Base-by-base conservation (phyloP, 139 green algal genomes). In the Chlamydomonas sphaeroides region DNA sequence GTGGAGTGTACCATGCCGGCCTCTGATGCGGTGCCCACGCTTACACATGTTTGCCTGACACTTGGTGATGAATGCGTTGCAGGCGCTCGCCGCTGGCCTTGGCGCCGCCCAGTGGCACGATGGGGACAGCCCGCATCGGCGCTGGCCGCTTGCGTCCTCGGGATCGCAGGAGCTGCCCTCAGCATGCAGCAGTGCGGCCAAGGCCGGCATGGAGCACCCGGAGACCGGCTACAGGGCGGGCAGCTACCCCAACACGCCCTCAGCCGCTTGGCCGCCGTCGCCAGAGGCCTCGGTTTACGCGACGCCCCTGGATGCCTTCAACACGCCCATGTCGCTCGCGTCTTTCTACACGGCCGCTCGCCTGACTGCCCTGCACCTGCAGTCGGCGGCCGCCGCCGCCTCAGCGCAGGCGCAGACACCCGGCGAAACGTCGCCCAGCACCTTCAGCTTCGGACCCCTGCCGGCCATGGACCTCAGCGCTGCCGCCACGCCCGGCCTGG, bases 171-270 rank as follows among this genome's bases (percentile, higher is more conserved):
- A 23, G 2, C 53, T 25, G 10, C 20, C 25, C 10, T 53, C 66
- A 23, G 39, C 14, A 38, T 11, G 20, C 66, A 72, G 38, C 66
- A 72, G 66, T 26, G 66, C 66, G 3, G 39, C 39, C 4, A 72
- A 53, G 66, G 21, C 66, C 26, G 39, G 18, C 6, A 10, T 25
- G 66, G 20, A 3, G 38, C 66, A n/a, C 15, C 10, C 26, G 35
- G 35, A 28, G 28, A 17, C 39, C 5, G 42, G 53, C n/a, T 30
- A 28, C 28, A 0, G 30, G 53, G 17, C 30, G 17, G 23, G 56
- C 36, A 82, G 75, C 61, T 82, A 82, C 45, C 75, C 75, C 36
- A 72, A 72, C 75, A 82, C 75, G 2, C 75, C 75, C 10, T 51
- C 41, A 0, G 42, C 42, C 41, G 42, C 41, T 5, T 65, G 61